phyloP scores from a whole-genome alignment of 1,284 basidiomycete genomes.

The Schizophyllum amplum region DNA sequence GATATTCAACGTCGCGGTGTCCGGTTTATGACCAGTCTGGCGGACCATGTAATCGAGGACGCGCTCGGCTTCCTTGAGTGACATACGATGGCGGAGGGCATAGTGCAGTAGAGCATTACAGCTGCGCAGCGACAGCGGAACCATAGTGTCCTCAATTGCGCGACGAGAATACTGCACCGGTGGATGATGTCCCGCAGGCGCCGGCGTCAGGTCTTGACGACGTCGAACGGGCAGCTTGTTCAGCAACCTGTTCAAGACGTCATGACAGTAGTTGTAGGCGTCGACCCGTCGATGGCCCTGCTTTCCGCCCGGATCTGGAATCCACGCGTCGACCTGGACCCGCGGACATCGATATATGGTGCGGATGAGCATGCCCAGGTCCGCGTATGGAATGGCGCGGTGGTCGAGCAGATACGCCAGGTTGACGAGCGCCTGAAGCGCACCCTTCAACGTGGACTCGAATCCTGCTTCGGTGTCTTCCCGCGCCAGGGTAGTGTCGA shows the following conservation, averaged over 20 bases:
- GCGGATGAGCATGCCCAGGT: conserved; percentile 38
- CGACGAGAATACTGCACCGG: conserved; percentile 2
- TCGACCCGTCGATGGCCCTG: conserved; percentile 25
- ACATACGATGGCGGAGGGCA: conserved; percentile 50
- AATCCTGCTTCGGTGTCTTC: conserved; percentile 9
- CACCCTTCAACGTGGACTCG: conserved; percentile 16
- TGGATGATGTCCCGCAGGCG: background rate
- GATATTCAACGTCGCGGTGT: conserved; percentile 47
- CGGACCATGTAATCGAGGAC: conserved; percentile 50
- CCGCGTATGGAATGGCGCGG: conserved; percentile 34
- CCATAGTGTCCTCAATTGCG: conserved; percentile 16
- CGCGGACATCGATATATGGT: conserved; percentile 44
- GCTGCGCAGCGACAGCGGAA: conserved; percentile 31
- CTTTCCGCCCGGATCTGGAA: conserved; percentile 18
- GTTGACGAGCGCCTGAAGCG: conserved; percentile 54
- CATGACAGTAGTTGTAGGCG: conserved; percentile 51
- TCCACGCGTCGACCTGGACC: conserved; percentile 35
- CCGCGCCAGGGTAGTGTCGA: conserved; percentile 14
- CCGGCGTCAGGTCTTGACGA: conserved; percentile 6
- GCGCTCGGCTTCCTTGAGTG: conserved; percentile 34
- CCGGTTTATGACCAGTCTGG: conserved; percentile 31
- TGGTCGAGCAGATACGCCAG: conserved; percentile 44
- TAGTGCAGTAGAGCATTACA: conserved; percentile 65
- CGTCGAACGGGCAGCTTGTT: conserved; percentile 21
- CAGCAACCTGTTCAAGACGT: conserved; percentile 42